Evolutionary conservation across 2,329 filamentous ascomycete species (phyloP).

Genomic region (Monilinia polystroma): DNA sequence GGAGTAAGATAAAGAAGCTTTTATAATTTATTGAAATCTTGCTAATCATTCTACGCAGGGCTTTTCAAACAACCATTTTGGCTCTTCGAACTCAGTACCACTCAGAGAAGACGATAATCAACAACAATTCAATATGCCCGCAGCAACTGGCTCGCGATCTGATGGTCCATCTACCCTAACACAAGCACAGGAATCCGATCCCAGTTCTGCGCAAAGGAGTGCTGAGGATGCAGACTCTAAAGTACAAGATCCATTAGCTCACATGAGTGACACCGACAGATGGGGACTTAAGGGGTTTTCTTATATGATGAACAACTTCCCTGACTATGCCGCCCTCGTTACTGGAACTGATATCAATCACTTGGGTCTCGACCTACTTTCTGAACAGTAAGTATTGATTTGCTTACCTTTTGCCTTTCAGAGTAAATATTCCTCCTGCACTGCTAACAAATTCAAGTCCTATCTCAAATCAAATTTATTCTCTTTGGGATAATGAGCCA

Average conservation of each 20-base stretch:
- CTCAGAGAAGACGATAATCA: slow-evolving; percentile 30
- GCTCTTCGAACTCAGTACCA: slow-evolving; percentile 28
- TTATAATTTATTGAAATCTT: neutral
- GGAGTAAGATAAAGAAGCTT: slow-evolving; percentile 30
- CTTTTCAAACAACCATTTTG: slow-evolving; percentile 34
- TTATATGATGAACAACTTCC: slow-evolving; percentile 60
- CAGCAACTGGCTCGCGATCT: slow-evolving; percentile 26
- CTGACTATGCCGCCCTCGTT: slow-evolving; percentile 61
- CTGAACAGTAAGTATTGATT: slow-evolving; percentile 53
- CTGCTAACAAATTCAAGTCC: slow-evolving; percentile 28
- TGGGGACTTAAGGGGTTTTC: slow-evolving; percentile 64
- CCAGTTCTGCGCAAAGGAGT: slow-evolving; percentile 32
- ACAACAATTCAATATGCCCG: slow-evolving; percentile 31
- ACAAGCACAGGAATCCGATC: slow-evolving; percentile 30
- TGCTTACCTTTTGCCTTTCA: slow-evolving; percentile 16
- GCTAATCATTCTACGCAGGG: slow-evolving; percentile 25
- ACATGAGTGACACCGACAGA: slow-evolving; percentile 62
- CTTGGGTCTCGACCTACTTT: slow-evolving; percentile 58
- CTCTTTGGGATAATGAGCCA: slow-evolving; percentile 59
- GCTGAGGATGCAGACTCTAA: slow-evolving; percentile 40
- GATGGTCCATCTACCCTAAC: slow-evolving; percentile 27
- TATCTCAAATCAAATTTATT: slow-evolving; percentile 60
- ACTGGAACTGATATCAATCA: slow-evolving; percentile 58
- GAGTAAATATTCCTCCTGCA: neutral
- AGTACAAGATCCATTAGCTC: slow-evolving; percentile 57